Evolutionary conservation across 768 basidiomycete species (phyloP), one percentile per base, ranked within the genome.

Genomic region (Amanita polypyramis): DNA sequence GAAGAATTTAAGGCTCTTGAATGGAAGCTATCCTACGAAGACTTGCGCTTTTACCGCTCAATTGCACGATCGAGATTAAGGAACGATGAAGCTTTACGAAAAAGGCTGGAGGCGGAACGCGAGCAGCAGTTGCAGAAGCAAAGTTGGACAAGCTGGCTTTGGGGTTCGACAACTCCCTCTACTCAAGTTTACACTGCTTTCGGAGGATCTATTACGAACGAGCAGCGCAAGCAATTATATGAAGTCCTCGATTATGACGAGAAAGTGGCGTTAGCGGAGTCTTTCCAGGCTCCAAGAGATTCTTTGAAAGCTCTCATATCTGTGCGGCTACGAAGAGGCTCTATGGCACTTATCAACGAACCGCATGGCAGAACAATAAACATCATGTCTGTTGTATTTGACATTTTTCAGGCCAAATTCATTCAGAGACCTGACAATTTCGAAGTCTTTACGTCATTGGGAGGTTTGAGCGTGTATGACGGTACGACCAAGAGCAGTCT

Each of bases 41-140:
- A 98, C 58, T 82, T 99, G 43, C 83, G 95, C 3, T 96, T 97
- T 66, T 99, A 98, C 67, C 81, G 96, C 27, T 97, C 93, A 3
- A 90, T 98, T 51, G 89, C 92, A 0, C 82, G 89, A 21, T 91
- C 91, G 2, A 80, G 80, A 54, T 70, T 95, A 12, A 80, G 84
- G 56, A 92, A 97, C 61, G 92, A 98, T 56, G 72, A 79, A 17
- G 87, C 80, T 2, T 67, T 83, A 30, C 75, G 76, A 55, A 81
- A 80, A 57, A 63, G 75, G 34, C 74, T 90, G 46, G 85, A 88
- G 57, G 80, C 81, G 44, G 77, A 80, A 57, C 74, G 73, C 59
- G 72, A 74, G 48, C 70, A 73, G 50, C 70, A 76, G 49, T 49
- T 65, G 19, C 66, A 73, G 53, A 70, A 72, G 38, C 71, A 75